phyloP scores from a whole-genome alignment of 2,329 filamentous ascomycete species.

The Verticillium longisporum region DNA sequence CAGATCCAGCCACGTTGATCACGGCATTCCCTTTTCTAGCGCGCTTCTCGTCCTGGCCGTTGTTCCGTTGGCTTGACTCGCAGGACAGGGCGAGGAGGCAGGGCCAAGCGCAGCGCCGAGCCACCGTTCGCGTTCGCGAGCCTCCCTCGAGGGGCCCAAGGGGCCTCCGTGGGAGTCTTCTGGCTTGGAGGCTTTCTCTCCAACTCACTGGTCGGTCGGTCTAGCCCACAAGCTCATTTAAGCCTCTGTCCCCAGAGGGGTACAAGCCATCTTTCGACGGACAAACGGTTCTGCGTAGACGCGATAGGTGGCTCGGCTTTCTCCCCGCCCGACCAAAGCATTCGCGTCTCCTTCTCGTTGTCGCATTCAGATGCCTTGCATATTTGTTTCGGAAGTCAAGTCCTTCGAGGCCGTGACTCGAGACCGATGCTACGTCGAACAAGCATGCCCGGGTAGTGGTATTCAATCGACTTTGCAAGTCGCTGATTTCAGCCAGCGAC shows the following conservation, averaged over 20 bases:
- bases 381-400: not conserved
- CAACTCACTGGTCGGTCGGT: not conserved
- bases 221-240: not conserved
- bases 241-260: not conserved
- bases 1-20: constrained; percentile 6
- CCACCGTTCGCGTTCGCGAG: not conserved
- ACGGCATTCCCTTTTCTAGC: constrained; percentile 1
- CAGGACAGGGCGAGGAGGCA: not conserved
- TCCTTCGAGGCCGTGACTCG: not conserved
- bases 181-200: not conserved
- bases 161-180: not conserved
- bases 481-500: too few relatives aligned
- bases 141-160: not conserved
- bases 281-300: not conserved
- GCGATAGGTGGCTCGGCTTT: not conserved
- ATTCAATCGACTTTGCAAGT: not conserved
- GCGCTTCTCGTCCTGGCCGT: constrained; percentile 9
- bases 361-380: not conserved
- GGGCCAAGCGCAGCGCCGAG: not conserved
- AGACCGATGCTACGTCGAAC: not conserved
- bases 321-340: not conserved
- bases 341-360: not conserved
- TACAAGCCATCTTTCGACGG: too few relatives aligned
- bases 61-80: not conserved
- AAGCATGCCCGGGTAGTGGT: not conserved